Conservation (phyloP, 75 land plant genomes). For the Sequoiadendron giganteum region DNA sequence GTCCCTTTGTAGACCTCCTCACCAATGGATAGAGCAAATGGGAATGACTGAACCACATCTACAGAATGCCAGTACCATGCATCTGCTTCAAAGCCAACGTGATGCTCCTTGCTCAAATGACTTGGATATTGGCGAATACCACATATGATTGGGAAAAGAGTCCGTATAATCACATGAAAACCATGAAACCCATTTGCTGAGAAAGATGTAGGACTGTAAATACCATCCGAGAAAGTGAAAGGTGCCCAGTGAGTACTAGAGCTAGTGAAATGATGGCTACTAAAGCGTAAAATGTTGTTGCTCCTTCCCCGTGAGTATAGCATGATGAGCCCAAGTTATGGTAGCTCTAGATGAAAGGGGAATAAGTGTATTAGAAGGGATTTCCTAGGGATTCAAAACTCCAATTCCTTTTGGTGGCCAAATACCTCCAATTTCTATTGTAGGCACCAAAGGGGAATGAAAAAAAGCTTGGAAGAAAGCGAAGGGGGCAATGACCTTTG, state of each 20-base stretch:
- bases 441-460: too few species aligned
- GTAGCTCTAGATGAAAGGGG: too few species aligned
- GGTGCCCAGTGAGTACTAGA: background rate
- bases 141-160: constrained; percentile 12
- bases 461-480: too few species aligned
- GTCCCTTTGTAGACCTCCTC: background rate
- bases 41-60: constrained; percentile 20
- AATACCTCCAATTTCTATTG: too few species aligned
- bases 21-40: constrained; percentile 21
- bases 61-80: constrained; percentile 21
- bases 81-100: constrained; percentile 31
- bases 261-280: too few species aligned
- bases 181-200: background rate
- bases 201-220: constrained; percentile 5
- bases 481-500: too few species aligned
- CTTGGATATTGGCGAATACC: constrained; percentile 17
- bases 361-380: too few species aligned
- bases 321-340: too few species aligned
- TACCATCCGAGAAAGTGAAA: background rate
- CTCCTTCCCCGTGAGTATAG: too few species aligned
- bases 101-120: constrained; percentile 23
- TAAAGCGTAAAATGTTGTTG: too few species aligned
- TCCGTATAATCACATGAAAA: constrained; percentile 16
- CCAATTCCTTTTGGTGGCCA: too few species aligned
- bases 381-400: too few species aligned